Conservation (phyloP, 164 flowering plant species). For the Santalum album region DNA sequence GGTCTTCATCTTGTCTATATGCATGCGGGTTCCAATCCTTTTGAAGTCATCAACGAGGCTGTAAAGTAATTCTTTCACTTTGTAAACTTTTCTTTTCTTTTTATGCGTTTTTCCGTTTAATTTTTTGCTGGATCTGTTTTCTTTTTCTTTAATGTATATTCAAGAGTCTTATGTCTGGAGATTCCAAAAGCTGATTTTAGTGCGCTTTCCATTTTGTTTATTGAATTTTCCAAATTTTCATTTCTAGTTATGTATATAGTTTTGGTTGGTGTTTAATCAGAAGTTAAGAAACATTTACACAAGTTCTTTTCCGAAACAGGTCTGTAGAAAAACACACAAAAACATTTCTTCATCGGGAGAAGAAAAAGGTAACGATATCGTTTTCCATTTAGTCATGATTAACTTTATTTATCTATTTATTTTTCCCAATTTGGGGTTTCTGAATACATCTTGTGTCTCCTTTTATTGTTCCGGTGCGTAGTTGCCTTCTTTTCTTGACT, state of each 20-base stretch:
- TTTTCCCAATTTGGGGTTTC: not conserved
- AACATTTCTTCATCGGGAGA: conserved; percentile 79
- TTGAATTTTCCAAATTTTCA: not conserved
- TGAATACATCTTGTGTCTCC: conserved; percentile 4
- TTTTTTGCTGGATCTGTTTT: no score
- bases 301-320: conserved; percentile 32
- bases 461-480: conserved; percentile 16
- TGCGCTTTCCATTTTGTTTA: not conserved
- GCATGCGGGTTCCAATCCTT: conserved; percentile 91
- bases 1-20: conserved; percentile 71
- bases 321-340: conserved; percentile 78
- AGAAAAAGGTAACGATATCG: conserved; percentile 56
- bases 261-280: not conserved
- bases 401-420: not conserved
- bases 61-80: conserved; percentile 52
- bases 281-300: not conserved
- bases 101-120: no score
- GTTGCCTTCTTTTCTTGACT: conserved; percentile 84
- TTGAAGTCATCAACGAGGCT: conserved; percentile 80
- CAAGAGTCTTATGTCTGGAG: no score
- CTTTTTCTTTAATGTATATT: not conserved
- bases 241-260: not conserved
- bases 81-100: not conserved
- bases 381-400: not conserved
- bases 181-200: not conserved